These are phyloP conservation scores for Kodamaea hsintzibuensis DNA, from an alignment of 805 yeast genomes.

Conservation along the genomic window DNA sequence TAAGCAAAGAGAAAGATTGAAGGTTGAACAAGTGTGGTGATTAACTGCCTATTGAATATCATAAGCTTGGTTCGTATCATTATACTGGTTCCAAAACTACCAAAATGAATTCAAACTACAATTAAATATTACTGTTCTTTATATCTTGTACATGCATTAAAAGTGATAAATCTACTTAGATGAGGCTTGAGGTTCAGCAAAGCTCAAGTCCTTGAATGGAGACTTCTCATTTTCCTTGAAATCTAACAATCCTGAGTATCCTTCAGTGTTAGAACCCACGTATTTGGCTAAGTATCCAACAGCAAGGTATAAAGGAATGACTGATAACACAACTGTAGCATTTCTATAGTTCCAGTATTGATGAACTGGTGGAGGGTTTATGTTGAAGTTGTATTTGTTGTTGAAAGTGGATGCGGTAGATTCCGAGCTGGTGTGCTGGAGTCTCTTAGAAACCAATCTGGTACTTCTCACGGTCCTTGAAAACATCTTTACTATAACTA, in stretches of 20 bases:
- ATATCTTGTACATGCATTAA: not conserved
- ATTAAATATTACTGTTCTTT: no score
- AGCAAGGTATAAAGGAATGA: slow-evolving; percentile 37
- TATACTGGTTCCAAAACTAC: no score
- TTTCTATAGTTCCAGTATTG: slow-evolving; percentile 45
- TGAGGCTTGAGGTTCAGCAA: slow-evolving; percentile 37
- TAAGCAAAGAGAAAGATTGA: not conserved
- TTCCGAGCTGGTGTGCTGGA: slow-evolving; percentile 25
- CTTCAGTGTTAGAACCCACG: slow-evolving; percentile 28
- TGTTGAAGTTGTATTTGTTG: slow-evolving; percentile 44
- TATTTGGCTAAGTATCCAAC: slow-evolving; percentile 37
- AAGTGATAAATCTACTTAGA: slow-evolving; percentile 7
- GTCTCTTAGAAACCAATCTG: slow-evolving; percentile 27
- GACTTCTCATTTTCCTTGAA: slow-evolving; percentile 41
- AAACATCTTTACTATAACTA: slow-evolving; percentile 22
- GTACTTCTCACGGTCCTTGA: slow-evolving; percentile 26
- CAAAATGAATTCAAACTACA: not conserved
- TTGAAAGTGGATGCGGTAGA: slow-evolving; percentile 33
- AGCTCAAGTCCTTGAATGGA: slow-evolving; percentile 37
- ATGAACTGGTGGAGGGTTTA: slow-evolving; percentile 46
- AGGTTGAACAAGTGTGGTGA: no score
- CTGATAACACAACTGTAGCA: slow-evolving; percentile 36
- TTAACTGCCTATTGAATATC: no score
- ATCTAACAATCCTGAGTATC: slow-evolving; percentile 31
- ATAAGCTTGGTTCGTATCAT: no score